These are phyloP conservation scores for Aspergillus hancockii DNA, from an alignment of 495 filamentous ascomycete genomes.

Conservation along the genomic window DNA sequence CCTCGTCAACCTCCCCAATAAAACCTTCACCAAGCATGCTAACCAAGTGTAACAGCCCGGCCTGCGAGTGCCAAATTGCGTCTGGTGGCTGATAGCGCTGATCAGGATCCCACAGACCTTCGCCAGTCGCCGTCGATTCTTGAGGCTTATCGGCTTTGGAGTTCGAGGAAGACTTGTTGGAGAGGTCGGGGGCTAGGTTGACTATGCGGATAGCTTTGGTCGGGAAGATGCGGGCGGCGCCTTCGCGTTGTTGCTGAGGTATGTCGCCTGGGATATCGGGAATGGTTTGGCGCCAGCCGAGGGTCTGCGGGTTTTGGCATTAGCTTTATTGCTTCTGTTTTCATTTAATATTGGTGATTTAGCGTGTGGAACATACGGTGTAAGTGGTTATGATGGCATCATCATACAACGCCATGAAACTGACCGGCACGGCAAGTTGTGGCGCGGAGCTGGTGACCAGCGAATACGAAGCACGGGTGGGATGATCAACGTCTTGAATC, in stretches of 20 bases:
- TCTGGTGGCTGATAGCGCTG: conserved; percentile 11
- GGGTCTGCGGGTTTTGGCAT: conserved; percentile 26
- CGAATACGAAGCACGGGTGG: conserved; percentile 35
- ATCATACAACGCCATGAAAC: conserved; percentile 41
- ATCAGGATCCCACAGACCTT: conserved; percentile 14
- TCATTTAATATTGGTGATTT: background rate
- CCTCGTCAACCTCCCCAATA: conserved; percentile 19
- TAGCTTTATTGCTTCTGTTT: conserved; percentile 8
- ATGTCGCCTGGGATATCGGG: conserved; percentile 20
- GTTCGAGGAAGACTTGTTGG: conserved; percentile 6
- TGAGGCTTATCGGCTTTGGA: conserved; percentile 3
- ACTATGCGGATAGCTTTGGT: conserved; percentile 40
- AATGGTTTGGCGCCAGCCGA: conserved; percentile 34
- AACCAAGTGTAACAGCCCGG: conserved; percentile 31
- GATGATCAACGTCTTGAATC: conserved; percentile 28
- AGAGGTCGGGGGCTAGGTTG: conserved; percentile 32
- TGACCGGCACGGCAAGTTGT: conserved; percentile 39
- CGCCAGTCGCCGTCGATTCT: background rate
- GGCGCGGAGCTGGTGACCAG: conserved; percentile 37
- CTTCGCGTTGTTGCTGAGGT: conserved; percentile 17
- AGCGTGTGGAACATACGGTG: conserved; percentile 27
- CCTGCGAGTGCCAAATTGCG: conserved; percentile 25
- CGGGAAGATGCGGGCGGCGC: conserved; percentile 36
- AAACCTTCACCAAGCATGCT: conserved; percentile 33
- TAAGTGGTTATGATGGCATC: conserved; percentile 44